These are phyloP conservation scores for Aspergillus sp. DNA, from an alignment of 2,329 filamentous ascomycete species.

Conservation along the genomic window DNA sequence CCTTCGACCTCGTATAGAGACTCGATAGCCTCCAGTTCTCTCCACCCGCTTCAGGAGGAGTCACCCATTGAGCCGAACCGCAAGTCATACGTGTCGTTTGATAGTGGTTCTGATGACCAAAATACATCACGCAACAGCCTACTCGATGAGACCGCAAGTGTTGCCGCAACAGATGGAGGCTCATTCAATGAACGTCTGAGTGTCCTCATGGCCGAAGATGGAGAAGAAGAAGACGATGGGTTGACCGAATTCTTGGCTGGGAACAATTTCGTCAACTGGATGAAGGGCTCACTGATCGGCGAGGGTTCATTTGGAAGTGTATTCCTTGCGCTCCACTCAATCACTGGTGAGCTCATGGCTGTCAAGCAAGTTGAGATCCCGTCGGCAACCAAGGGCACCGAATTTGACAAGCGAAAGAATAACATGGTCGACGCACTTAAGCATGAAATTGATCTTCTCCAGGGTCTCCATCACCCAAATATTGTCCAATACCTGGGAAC, in stretches of 20 bases:
- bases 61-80: constrained; percentile 82
- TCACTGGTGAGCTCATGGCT: constrained; percentile 95
- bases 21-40: constrained; percentile 82
- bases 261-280: constrained; percentile 98
- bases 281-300: constrained; percentile 96
- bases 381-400: constrained; percentile 71
- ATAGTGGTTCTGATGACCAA: constrained; percentile 67
- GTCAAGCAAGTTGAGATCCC: constrained; percentile 98
- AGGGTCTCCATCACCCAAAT: constrained; percentile 91
- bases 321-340: constrained; percentile 89
- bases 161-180: constrained; percentile 61
- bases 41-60: constrained; percentile 90
- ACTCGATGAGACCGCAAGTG: constrained; percentile 77
- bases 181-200: constrained; percentile 81
- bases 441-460: constrained; percentile 89
- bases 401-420: constrained; percentile 88
- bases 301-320: constrained; percentile 96
- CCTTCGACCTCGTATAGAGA: constrained; percentile 71
- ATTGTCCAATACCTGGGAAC: constrained; percentile 98
- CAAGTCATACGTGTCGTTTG: constrained; percentile 87
- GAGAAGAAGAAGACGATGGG: constrained; percentile 87
- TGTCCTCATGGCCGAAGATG: constrained; percentile 82
- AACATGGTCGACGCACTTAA: constrained; percentile 97
- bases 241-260: constrained; percentile 85
- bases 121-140: constrained; percentile 77